phyloP scores from a whole-genome alignment of 768 basidiomycete genomes.

The Leucogyrophana mollusca region DNA sequence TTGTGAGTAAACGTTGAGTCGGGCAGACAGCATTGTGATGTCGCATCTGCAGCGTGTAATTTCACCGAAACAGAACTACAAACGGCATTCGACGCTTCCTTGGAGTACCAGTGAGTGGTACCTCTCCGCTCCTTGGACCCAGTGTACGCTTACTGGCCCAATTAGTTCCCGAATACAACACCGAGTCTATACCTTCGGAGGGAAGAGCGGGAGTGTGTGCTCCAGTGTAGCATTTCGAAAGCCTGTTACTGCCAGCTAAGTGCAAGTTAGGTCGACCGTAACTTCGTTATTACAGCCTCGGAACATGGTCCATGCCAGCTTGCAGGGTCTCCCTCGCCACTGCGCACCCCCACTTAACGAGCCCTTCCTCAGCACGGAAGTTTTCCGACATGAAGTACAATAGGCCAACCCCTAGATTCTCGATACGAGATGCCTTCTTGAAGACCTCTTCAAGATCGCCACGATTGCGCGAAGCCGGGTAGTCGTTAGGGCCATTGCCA shows the following conservation, averaged over 20 bases:
- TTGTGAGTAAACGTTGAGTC: constrained; percentile 46
- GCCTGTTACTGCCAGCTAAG: constrained; percentile 5
- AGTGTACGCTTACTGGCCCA: not conserved
- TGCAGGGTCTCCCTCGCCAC: constrained; percentile 71
- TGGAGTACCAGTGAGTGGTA: constrained; percentile 62
- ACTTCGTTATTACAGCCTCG: constrained; percentile 21
- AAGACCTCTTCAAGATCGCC: constrained; percentile 74
- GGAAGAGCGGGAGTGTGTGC: constrained; percentile 67
- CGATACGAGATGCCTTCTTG: constrained; percentile 65
- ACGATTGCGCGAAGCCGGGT: constrained; percentile 50
- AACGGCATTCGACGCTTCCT: constrained; percentile 45
- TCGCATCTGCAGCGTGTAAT: constrained; percentile 63
- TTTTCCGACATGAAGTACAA: constrained; percentile 62
- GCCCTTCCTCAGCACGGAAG: constrained; percentile 39
- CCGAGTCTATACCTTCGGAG: constrained; percentile 73
- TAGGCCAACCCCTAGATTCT: constrained; percentile 71
- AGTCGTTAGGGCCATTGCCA: constrained; percentile 30
- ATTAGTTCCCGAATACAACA: constrained; percentile 71
- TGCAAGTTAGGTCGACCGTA: not conserved
- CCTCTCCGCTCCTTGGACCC: not conserved
- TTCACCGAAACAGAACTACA: constrained; percentile 79
- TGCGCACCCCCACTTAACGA: constrained; percentile 65
- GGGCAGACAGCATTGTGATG: not conserved
- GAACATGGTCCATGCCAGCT: constrained; percentile 57
- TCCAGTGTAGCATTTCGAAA: constrained; percentile 73